Evolutionary conservation across 2,329 filamentous ascomycete species (phyloP), one percentile per base, ranked within the genome.

Genomic region (Mollisiaceae sp.): DNA sequence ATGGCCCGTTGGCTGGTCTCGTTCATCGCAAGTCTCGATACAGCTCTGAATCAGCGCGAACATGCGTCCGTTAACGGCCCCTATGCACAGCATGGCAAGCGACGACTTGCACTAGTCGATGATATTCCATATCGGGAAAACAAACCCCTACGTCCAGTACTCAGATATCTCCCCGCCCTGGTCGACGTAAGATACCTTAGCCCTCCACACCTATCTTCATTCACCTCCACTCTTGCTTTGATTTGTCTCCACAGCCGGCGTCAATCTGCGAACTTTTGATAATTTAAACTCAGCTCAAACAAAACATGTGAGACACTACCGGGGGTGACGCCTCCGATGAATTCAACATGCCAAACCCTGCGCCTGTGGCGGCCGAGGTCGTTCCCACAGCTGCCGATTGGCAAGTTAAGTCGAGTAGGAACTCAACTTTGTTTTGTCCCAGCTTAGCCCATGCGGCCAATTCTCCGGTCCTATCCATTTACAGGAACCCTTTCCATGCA

Each of bases 401-500:
- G 65, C 60, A 67, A 68, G 54, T 32, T n/a, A 38, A 67, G 47
- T 61, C 65, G 52, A 41, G 59, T 66, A 65, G 69, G 65, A 61
- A 66, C 62, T 68, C 59, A 57, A 67, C 54, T 59, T 59, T 63
- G 62, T 52, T 41, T 65, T 63, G 50, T 63, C 47, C 65, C 50
- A 57, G 56, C 54, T 62, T 64, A 61, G 58, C 63, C 61, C 65
- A 67, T 63, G 59, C 57, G 57, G 41, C 57, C 58, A 32, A 52
- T 61, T 67, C 60, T 64, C 63, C 63, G 55, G 60, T 61, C 70
- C 70, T 72, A 73, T 78, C 78, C 78, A 73, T 79, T 79, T 76
- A 69, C 58, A 80, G 79, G 71, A 80, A 80, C 74, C 76, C 67
- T 79, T 79, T 80, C 79, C 79, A 79, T 79, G 63, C 67, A 70